Evolutionary conservation across 2,329 filamentous ascomycete genomes (phyloP), one percentile per base, ranked within the genome.

Genomic region (Delphinella strobiligena): DNA sequence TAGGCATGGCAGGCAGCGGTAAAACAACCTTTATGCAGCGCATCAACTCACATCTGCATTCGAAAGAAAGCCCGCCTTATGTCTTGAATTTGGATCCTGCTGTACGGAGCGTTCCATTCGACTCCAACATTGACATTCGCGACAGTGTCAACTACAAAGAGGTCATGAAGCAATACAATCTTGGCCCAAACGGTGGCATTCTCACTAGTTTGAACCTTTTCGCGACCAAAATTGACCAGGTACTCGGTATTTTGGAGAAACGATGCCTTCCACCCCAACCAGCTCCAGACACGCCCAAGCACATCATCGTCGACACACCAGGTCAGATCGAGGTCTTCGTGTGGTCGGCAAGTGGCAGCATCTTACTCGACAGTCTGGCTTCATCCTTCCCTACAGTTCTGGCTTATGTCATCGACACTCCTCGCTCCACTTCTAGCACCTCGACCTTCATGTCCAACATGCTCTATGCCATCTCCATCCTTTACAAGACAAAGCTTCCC

Each of bases 1-100:
- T 98, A 36, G 91, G 91, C 69, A 96, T 96, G 89, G 91, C 91
- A 54, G 89, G 91, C 52, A 93, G 87, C 12, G 91, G 91, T 54
- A 98, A 98, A 69, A 98, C 91, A n/a, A 98, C 93, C 0, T 98
- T 98, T 58, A 96, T 98, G 89, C 89, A 96, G 60, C 79, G 91
- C 54, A 91, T 98, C 54, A 95, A 95, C 61, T 82, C 89, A 1
- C 75, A 98, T 58, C 78, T 98, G 3, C 89, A 96, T 58, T 74
- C 74, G 4, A 44, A 49, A 30, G 43, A 47, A 24, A 74, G 80
- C 14, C 79, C 86, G 1, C 91, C 93, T 4, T 98, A 98, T 61
- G 87, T 96, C 43, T 78, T 98, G 58, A 98, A 98, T 62, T 81
- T 98, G 46, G 91, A 98, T 58, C 91, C 91, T 1, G 91, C 93